Evolutionary conservation across 1,139 yeast genomes (phyloP).

Genomic region (Scheffersomyces cryptocercus): DNA sequence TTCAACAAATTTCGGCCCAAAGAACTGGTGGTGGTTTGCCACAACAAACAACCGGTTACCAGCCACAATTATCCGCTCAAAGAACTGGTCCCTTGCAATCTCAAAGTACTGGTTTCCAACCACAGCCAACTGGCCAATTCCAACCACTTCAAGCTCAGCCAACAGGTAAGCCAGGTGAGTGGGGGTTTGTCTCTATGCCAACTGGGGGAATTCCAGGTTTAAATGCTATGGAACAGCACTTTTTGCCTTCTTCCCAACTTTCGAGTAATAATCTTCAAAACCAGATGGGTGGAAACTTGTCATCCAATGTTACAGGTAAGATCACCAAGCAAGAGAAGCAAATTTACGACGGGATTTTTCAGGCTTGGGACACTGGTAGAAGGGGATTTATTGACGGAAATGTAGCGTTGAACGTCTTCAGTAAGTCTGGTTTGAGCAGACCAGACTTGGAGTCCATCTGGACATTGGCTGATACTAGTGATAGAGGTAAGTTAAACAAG

Average conservation of each 20-base stretch:
- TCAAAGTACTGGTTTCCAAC: constrained; percentile 16
- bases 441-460: constrained; percentile 86
- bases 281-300: constrained; percentile 53
- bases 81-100: constrained; percentile 12
- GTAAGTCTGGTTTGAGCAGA: constrained; percentile 86
- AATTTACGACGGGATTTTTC: constrained; percentile 83
- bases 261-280: constrained; percentile 46
- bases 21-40: constrained; percentile 2
- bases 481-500: constrained; percentile 70
- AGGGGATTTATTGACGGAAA: constrained; percentile 77
- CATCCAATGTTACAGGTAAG: constrained; percentile 66
- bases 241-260: constrained; percentile 63
- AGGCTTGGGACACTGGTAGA: constrained; percentile 76
- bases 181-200: constrained; percentile 79
- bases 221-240: constrained; percentile 71
- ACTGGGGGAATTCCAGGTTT: constrained; percentile 77
- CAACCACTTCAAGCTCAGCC: constrained; percentile 50
- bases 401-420: constrained; percentile 81
- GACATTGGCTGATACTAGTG: constrained; percentile 75
- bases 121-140: constrained; percentile 4
- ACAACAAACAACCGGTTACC: constrained; percentile 10
- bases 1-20: constrained; percentile 6
- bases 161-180: constrained; percentile 77
- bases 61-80: constrained; percentile 7
- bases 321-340: constrained; percentile 84